These are phyloP conservation scores for Candida sithepensis DNA, from an alignment of 805 yeast genomes.

Conservation along the genomic window DNA sequence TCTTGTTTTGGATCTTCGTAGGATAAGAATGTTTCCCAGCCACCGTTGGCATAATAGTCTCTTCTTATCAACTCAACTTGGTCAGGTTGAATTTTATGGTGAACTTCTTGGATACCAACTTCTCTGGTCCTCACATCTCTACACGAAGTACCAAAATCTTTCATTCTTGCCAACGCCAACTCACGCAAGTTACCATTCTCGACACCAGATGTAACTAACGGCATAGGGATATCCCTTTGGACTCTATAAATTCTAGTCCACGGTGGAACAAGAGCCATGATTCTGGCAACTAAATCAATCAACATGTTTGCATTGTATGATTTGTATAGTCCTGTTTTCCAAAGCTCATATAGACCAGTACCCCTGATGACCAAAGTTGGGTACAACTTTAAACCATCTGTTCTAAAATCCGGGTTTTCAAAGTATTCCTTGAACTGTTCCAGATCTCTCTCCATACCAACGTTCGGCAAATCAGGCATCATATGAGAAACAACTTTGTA, in stretches of 20 bases:
- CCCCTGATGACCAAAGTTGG: conserved; percentile 97
- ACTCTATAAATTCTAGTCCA: conserved; percentile 99
- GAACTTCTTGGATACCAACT: conserved; percentile 98
- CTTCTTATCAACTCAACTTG: conserved; percentile 94
- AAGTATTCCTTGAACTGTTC: conserved; percentile 96
- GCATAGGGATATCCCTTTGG: conserved; percentile 99
- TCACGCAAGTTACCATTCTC: conserved; percentile 97
- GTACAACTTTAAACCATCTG: conserved; percentile 93
- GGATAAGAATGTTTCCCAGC: conserved; percentile 96
- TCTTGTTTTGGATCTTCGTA: conserved; percentile 98
- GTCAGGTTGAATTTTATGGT: conserved; percentile 93
- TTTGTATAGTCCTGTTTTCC: conserved; percentile 94
- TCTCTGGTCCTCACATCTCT: conserved; percentile 97
- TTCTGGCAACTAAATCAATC: conserved; percentile 92
- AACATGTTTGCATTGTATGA: conserved; percentile 93
- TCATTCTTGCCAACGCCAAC: conserved; percentile 94
- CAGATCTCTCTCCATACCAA: conserved; percentile 96
- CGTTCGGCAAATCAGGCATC: conserved; percentile 99
- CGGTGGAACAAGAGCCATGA: conserved; percentile 94
- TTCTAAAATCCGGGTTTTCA: conserved; percentile 94
- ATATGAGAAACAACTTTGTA: conserved; percentile 96
- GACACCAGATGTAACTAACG: conserved; percentile 94
- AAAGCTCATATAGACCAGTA: conserved; percentile 92
- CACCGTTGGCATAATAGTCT: conserved; percentile 96
- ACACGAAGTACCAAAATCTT: conserved; percentile 93